Evolutionary conservation across 2,329 filamentous ascomycete genomes (phyloP).

Genomic region (Claviceps spartinae): DNA sequence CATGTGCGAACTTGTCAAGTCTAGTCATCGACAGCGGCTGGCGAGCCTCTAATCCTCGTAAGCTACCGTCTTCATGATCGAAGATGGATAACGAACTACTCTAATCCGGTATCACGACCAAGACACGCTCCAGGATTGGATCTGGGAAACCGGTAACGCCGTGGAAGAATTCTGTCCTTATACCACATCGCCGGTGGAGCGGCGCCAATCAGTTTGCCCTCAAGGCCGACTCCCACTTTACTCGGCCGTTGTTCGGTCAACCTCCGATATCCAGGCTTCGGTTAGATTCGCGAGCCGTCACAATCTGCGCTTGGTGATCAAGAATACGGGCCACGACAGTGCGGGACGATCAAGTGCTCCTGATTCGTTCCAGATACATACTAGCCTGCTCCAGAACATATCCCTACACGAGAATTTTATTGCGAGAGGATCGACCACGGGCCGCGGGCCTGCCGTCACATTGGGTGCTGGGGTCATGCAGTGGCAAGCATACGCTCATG

Average conservation of each 20-base stretch:
- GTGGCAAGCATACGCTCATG: not conserved
- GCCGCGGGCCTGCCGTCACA: not conserved
- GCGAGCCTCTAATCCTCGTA: not conserved
- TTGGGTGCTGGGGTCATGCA: not conserved
- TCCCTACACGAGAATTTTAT: not conserved
- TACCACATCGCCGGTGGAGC: not conserved
- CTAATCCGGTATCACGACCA: not conserved
- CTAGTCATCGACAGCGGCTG: not conserved
- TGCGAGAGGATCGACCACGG: not conserved
- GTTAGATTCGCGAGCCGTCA: not conserved
- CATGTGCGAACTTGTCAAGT: not conserved
- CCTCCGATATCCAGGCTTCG: not conserved
- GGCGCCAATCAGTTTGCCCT: not conserved
- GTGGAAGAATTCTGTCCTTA: not conserved
- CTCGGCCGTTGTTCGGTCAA: not conserved
- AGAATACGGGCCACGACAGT: slow-evolving; percentile 1
- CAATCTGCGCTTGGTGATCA: not conserved
- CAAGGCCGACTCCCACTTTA: not conserved
- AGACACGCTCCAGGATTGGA: not conserved
- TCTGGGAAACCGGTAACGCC: not conserved
- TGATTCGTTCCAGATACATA: slow-evolving; percentile 2
- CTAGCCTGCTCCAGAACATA: not conserved
- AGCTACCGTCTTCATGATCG: not conserved
- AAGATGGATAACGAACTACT: not conserved
- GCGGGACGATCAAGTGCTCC: not conserved